Evolutionary conservation across 805 yeast genomes (phyloP).

Genomic region (Nematodospora valgi): DNA sequence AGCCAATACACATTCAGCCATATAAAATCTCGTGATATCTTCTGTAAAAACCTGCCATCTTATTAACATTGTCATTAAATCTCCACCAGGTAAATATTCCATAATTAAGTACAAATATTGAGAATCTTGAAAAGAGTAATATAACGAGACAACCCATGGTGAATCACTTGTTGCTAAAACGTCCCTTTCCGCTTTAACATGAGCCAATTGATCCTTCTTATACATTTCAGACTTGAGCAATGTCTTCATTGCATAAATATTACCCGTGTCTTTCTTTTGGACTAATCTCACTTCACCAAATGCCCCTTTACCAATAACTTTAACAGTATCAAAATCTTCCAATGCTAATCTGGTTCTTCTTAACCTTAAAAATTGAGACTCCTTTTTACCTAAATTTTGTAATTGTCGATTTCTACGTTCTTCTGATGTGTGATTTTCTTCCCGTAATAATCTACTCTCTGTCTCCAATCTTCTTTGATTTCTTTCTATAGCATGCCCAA

Average conservation of each 20-base stretch:
- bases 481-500: conserved; percentile 89
- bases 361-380: conserved; percentile 79
- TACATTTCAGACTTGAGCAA: conserved; percentile 88
- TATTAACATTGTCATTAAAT: conserved; percentile 90
- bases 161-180: conserved; percentile 88
- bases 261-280: conserved; percentile 88
- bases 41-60: conserved; percentile 93
- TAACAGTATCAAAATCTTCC: conserved; percentile 84
- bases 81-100: conserved; percentile 84
- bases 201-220: conserved; percentile 90
- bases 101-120: conserved; percentile 72
- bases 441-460: conserved; percentile 67
- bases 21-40: conserved; percentile 87
- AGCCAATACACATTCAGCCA: conserved; percentile 95
- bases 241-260: conserved; percentile 93
- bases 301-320: conserved; percentile 95
- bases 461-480: conserved; percentile 87
- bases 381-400: conserved; percentile 80
- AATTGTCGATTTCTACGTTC: conserved; percentile 83
- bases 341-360: conserved; percentile 79
- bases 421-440: conserved; percentile 64
- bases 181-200: conserved; percentile 94
- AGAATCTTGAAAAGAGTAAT: conserved; percentile 78
- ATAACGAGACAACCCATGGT: conserved; percentile 84
- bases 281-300: conserved; percentile 96